Conservation (phyloP, 768 basidiomycete species). For the Hemileccinum impolitum region DNA sequence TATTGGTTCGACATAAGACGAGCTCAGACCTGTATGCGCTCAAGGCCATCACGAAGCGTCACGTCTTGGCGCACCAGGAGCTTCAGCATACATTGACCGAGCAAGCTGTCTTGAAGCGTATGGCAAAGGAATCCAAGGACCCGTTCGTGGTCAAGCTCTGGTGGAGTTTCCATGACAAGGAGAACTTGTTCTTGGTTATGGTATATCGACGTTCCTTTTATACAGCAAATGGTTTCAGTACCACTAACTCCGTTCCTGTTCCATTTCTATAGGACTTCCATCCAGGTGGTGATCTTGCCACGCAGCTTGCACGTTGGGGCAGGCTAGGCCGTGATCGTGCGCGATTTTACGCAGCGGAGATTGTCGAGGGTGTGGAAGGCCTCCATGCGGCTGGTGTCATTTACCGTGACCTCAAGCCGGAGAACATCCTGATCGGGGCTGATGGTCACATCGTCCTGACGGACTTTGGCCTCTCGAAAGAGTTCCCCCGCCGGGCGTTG, state of each 20-base stretch:
- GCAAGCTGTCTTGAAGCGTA: conserved; percentile 90
- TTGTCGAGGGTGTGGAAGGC: conserved; percentile 94
- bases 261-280: conserved; percentile 71
- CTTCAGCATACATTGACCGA: conserved; percentile 95
- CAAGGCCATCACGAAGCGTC: conserved; percentile 97
- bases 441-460: conserved; percentile 97
- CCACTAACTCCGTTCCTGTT: conserved; percentile 14
- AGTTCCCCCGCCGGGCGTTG: conserved; percentile 62
- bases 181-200: conserved; percentile 96
- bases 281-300: conserved; percentile 94
- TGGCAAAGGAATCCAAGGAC: conserved; percentile 85
- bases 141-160: conserved; percentile 95
- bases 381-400: conserved; percentile 93
- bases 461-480: conserved; percentile 94
- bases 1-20: conserved; percentile 81
- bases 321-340: conserved; percentile 90
- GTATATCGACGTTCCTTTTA: conserved; percentile 37
- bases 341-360: conserved; percentile 96
- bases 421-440: conserved; percentile 91
- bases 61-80: conserved; percentile 95
- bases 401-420: conserved; percentile 96
- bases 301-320: conserved; percentile 95
- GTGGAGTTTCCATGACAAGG: conserved; percentile 98
- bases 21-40: conserved; percentile 79
- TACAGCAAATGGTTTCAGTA: conserved; percentile 4